Evolutionary conservation across 345 rosid genomes (phyloP), one percentile per base, ranked within the genome.

Genomic region (Bruguiera gymnorhiza): DNA sequence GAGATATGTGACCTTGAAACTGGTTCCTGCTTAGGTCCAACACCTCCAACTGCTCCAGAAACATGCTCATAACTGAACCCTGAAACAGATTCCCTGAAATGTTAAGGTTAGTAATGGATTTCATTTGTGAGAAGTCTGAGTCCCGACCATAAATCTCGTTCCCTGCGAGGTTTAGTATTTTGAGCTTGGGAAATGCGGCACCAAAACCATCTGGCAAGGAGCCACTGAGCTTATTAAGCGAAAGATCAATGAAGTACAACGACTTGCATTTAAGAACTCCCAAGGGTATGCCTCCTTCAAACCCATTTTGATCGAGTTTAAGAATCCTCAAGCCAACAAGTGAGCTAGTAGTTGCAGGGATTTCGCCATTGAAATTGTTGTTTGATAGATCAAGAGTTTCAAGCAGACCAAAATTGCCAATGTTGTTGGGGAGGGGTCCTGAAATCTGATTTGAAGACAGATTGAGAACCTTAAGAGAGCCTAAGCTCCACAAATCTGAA

Each of bases 401-500:
- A 54, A 94, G 90, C 72, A 63, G 71, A 31, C 90, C 97, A 68
- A 94, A 94, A 78, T 94, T 94, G 52, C 75, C 97, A 86, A 91
- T 83, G 82, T 91, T 91, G 78, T 58, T 89, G 21, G 90, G 61
- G 20, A 94, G 86, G 32, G 87, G 31, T 57, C 97, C 96, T 46
- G 96, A 85, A 76, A 94, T 86, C 76, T 74, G 71, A 81, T 94
- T 94, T 62, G 60, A 73, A 24, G 96, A 91, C 63, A 94, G 91
- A 72, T 91, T 89, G 6, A 94, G 90, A 58, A 29, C 76, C 76
- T 77, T 82, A 63, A 94, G 86, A 51, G 87, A 83, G 75, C 83
- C 82, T 58, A 94, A 81, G 79, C 94, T 89, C 98, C 97, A 91
- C 46, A 91, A 84, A 83, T 94, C 98, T 57, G 96, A 80, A 66